phyloP scores from a whole-genome alignment of 352 stramenopile genomes.

The Globisporangium sylvaticum region DNA sequence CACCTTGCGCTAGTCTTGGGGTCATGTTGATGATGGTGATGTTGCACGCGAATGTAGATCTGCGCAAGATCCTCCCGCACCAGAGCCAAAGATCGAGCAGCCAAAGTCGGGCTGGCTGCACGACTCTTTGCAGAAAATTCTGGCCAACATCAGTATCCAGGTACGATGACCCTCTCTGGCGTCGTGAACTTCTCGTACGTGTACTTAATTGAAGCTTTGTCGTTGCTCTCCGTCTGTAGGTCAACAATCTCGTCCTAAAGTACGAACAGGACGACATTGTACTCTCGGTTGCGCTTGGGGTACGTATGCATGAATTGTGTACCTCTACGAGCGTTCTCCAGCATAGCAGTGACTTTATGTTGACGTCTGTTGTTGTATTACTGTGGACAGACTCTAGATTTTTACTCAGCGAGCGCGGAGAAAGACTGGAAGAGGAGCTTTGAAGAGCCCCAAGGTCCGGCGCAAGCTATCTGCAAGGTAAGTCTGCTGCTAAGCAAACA shows the following conservation, averaged over 20 bases:
- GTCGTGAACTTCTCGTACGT: neutral
- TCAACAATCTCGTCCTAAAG: conserved; percentile 88
- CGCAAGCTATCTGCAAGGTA: conserved; percentile 59
- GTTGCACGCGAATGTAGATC: conserved; percentile 1
- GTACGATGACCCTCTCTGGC: conserved; percentile 8
- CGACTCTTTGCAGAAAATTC: conserved; percentile 73
- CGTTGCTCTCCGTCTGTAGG: conserved; percentile 20
- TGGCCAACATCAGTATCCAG: conserved; percentile 80
- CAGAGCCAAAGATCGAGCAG: conserved; percentile 56
- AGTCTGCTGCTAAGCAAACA: neutral
- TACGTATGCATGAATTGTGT: conserved; percentile 20
- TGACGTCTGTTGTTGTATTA: conserved; percentile 1
- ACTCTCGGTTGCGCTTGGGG: conserved; percentile 75
- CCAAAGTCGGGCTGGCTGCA: conserved; percentile 82
- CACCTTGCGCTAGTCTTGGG: neutral
- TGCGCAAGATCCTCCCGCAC: neutral
- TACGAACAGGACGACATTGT: conserved; percentile 87
- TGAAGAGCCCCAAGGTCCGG: conserved; percentile 46
- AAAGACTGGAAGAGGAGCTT: conserved; percentile 63
- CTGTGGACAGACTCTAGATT: conserved; percentile 52
- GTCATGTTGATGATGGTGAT: neutral
- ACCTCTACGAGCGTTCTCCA: neutral
- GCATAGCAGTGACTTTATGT: neutral
- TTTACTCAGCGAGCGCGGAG: conserved; percentile 64
- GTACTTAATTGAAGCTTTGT: neutral